Conservation (phyloP, 257 asterid genomes). For the Plantago major region DNA sequence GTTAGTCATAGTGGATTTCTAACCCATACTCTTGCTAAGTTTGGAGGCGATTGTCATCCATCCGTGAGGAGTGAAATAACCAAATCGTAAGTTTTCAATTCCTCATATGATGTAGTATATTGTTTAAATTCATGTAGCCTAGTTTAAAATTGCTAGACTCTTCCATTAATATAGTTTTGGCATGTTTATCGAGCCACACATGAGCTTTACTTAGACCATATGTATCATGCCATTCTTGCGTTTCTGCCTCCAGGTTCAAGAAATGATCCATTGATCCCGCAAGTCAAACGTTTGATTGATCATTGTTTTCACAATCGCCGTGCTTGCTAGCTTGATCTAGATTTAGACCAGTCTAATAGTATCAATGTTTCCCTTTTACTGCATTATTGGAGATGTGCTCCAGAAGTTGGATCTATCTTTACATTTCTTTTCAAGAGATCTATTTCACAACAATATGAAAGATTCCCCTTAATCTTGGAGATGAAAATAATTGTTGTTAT, state of each 20-base stretch:
- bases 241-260: neutral
- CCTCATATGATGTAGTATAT: neutral
- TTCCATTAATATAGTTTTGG: neutral
- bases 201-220: neutral
- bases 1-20: conserved; percentile 87
- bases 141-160: neutral
- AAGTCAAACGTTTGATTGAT: too few relatives aligned
- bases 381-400: neutral
- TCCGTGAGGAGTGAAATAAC: conserved; percentile 66
- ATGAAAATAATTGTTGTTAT: conserved; percentile 5
- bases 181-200: neutral
- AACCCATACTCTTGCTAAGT: conserved; percentile 54
- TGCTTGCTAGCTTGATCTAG: neutral
- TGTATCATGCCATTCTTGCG: neutral
- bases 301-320: neutral
- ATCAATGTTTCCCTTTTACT: neutral
- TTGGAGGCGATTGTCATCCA: conserved; percentile 77
- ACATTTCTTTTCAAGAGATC: neutral
- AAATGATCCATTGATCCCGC: neutral
- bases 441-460: neutral
- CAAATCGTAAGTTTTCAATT: conserved; percentile 48
- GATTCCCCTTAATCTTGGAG: neutral
- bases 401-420: neutral
- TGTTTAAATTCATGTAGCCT: neutral
- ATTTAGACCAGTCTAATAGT: neutral